Conservation (phyloP, 768 basidiomycete genomes). For the Flagelloscypha sp. region DNA sequence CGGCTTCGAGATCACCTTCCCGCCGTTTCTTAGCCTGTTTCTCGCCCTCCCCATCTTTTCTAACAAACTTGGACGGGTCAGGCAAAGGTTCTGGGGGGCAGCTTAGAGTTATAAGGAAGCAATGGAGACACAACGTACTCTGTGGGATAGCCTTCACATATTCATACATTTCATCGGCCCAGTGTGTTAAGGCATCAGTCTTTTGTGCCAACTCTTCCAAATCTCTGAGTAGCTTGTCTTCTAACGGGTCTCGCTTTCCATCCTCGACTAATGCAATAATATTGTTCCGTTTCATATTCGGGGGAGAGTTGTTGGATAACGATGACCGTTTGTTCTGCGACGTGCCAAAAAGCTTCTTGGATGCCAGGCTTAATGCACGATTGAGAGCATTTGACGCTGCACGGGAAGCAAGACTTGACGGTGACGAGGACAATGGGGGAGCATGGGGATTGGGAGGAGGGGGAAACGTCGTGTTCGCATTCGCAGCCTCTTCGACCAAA, state of each 20-base stretch:
- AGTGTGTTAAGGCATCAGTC: slow-evolving; percentile 86
- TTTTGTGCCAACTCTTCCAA: slow-evolving; percentile 94
- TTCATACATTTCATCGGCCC: slow-evolving; percentile 93
- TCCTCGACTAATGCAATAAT: slow-evolving; percentile 40
- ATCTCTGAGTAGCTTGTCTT: slow-evolving; percentile 71
- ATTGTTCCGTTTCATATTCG: slow-evolving; percentile 51
- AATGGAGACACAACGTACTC: slow-evolving; percentile 40
- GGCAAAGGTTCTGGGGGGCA: slow-evolving; percentile 59
- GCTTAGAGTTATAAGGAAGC: slow-evolving; percentile 8
- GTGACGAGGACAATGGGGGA: slow-evolving; percentile 59
- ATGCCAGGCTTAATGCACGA: slow-evolving; percentile 71
- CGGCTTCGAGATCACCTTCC: slow-evolving; percentile 71
- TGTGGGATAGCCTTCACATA: slow-evolving; percentile 79
- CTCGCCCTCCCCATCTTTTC: slow-evolving; percentile 65
- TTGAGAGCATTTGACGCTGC: slow-evolving; percentile 68
- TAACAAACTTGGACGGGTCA: slow-evolving; percentile 67
- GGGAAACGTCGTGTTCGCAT: slow-evolving; percentile 53
- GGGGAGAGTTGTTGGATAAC: slow-evolving; percentile 31
- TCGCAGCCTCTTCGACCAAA: slow-evolving; percentile 28
- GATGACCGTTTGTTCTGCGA: slow-evolving; percentile 29
- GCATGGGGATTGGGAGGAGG: slow-evolving; percentile 43
- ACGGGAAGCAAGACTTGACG: slow-evolving; percentile 50
- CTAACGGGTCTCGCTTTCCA: slow-evolving; percentile 54
- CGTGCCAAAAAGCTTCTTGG: slow-evolving; percentile 72
- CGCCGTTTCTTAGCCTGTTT: slow-evolving; percentile 60